Base-by-base conservation (phyloP, 2,329 filamentous ascomycete species). In the Sporothrix brasiliensis region DNA sequence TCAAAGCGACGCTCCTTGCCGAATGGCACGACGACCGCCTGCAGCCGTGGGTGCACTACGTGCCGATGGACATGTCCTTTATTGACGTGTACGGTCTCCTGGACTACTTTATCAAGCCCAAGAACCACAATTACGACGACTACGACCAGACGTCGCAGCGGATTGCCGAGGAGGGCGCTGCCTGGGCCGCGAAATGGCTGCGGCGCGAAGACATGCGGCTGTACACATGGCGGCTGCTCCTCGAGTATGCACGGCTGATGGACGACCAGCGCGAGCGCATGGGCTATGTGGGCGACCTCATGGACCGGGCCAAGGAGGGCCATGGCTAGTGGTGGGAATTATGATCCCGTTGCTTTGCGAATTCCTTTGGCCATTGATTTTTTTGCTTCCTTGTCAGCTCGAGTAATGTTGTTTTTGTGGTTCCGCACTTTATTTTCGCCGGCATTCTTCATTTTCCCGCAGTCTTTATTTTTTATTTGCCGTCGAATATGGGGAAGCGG, bases 11-110 rank as follows among this genome's bases (percentile, higher is more conserved):
- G 1, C 84, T 92, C 53, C 92, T 91, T 77, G 81, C 86, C 4
- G 91, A 93, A 77, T 93, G 91, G 91, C 90, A 92, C 76, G 90
- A 92, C 76, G 85, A 87, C 58, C 83, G 91, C 10, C 81, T 93
- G 0, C 80, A 88, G 11, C 86, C 89, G 0, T 93, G 91, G 91
- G 81, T 85, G 72, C 91, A 93, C 79, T 93, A 91, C 74, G 86
- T 89, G 1, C 91, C 91, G 2, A 83, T 92, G 75, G 89, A 92
- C 77, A 90, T 89, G 74, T 85, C 86, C 0, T 91, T 87, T 72
- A 80, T 86, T 63, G 91, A 92, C 65, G 76, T 92, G 2, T 92
- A 90, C 74, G 84, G 84, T 4, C 82, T 89, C 13, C 79, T 91
- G 75, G 86, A 89, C 61, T 92, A 89, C 77, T 91, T 92, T 72